Conservation (phyloP, 805 yeast species). For the Yamadazyma insecticola region DNA sequence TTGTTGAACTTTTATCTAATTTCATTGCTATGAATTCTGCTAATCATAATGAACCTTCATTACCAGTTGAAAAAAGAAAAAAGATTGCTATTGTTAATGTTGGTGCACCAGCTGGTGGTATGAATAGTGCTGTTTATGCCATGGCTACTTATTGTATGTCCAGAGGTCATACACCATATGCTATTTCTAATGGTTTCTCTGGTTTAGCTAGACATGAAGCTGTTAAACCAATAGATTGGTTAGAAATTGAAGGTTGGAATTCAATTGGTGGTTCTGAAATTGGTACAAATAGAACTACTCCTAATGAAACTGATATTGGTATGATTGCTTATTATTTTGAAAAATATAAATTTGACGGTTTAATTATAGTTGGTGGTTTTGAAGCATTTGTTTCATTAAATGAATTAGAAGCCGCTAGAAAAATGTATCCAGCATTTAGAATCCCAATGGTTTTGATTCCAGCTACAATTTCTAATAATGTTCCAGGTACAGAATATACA, state of each 20-base stretch:
- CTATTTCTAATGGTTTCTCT: conserved; percentile 89
- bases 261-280: conserved; percentile 92
- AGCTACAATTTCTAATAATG: conserved; percentile 94
- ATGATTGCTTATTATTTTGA: conserved; percentile 91
- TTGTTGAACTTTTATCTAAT: conserved; percentile 72
- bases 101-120: conserved; percentile 97
- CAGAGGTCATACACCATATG: conserved; percentile 84
- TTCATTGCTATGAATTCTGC: conserved; percentile 66
- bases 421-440: conserved; percentile 81
- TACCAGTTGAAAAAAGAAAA: conserved; percentile 59
- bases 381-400: conserved; percentile 90
- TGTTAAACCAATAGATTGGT: conserved; percentile 70
- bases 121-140: conserved; percentile 90
- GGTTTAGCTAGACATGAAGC: conserved; percentile 91
- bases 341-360: conserved; percentile 81
- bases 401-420: conserved; percentile 74
- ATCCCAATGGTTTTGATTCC: conserved; percentile 94
- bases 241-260: conserved; percentile 85
- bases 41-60: conserved; percentile 56
- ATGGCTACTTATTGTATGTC: conserved; percentile 85
- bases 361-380: conserved; percentile 91
- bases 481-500: conserved; percentile 98
- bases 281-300: conserved; percentile 90
- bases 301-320: conserved; percentile 75
- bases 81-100: conserved; percentile 84